phyloP scores from a whole-genome alignment of 805 yeast genomes.

The Cyberlindnera subsufficiens region DNA sequence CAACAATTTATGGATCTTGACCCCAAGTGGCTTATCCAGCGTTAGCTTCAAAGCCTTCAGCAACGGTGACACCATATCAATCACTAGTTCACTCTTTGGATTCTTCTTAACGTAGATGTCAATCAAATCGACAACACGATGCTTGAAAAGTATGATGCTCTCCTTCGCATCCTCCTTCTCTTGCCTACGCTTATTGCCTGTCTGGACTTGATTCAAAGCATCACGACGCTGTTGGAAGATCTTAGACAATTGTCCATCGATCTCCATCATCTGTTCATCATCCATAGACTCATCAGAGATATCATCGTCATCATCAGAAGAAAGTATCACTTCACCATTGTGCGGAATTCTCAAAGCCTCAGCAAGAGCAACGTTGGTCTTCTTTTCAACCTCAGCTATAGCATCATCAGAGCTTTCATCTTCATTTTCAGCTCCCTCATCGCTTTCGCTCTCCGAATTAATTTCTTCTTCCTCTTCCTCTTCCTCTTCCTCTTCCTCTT shows the following conservation, averaged over 20 bases:
- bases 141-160: slow-evolving; percentile 73
- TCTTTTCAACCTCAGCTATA: slow-evolving; percentile 40
- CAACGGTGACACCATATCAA: slow-evolving; percentile 49
- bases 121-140: slow-evolving; percentile 69
- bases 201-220: slow-evolving; percentile 47
- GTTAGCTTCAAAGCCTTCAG: slow-evolving; percentile 60
- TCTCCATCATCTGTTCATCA: slow-evolving; percentile 93
- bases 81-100: slow-evolving; percentile 27
- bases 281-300: slow-evolving; percentile 82
- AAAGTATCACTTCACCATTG: slow-evolving; percentile 32
- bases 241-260: slow-evolving; percentile 75
- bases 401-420: slow-evolving; percentile 22
- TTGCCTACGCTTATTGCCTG: slow-evolving; percentile 61
- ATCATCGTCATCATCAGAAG: slow-evolving; percentile 44
- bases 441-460: slow-evolving; percentile 28
- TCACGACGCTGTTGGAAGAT: slow-evolving; percentile 81
- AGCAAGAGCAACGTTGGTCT: slow-evolving; percentile 60
- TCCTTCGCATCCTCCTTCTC: slow-evolving; percentile 78
- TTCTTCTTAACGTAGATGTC: slow-evolving; percentile 48
- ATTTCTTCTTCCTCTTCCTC: slow-evolving; percentile 28
- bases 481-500: slow-evolving; percentile 30
- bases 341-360: slow-evolving; percentile 65
- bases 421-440: slow-evolving; percentile 30
- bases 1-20: slow-evolving; percentile 67
- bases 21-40: slow-evolving; percentile 61